Evolutionary conservation across 1,284 basidiomycete genomes (phyloP).

Genomic region (Dichomitus squalens): DNA sequence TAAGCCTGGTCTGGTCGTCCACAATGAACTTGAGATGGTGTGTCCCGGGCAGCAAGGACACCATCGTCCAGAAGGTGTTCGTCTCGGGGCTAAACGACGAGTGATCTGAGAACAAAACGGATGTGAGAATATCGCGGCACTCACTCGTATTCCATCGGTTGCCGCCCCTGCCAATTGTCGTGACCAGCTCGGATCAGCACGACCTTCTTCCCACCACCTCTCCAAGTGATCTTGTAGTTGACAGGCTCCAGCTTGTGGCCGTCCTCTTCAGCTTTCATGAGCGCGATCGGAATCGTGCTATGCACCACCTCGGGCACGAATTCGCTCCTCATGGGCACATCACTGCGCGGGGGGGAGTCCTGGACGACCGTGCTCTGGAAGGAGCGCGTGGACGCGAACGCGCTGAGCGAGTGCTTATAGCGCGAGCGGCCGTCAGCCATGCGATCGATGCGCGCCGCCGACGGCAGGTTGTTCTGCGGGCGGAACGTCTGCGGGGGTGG

Average conservation of each 20-base stretch:
- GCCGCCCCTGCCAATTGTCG: slow-evolving; percentile 70
- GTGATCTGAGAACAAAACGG: not conserved
- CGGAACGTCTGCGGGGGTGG: slow-evolving; percentile 36
- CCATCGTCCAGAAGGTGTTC: slow-evolving; percentile 46
- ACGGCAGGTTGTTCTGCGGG: slow-evolving; percentile 37
- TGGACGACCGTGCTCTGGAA: slow-evolving; percentile 37
- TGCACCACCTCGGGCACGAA: slow-evolving; percentile 60
- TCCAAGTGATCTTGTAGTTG: slow-evolving; percentile 63
- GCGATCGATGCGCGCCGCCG: slow-evolving; percentile 35
- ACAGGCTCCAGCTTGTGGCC: slow-evolving; percentile 41
- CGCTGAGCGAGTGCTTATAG: slow-evolving; percentile 39
- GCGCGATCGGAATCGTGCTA: slow-evolving; percentile 62
- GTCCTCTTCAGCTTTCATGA: slow-evolving; percentile 44
- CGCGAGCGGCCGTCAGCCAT: slow-evolving; percentile 25
- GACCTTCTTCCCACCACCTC: slow-evolving; percentile 61
- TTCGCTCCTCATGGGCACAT: slow-evolving; percentile 30
- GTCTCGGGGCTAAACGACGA: slow-evolving; percentile 34
- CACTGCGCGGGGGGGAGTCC: slow-evolving; percentile 33
- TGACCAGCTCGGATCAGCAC: slow-evolving; percentile 69
- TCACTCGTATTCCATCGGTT: slow-evolving; percentile 63
- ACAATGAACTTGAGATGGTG: slow-evolving; percentile 97
- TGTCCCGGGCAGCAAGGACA: slow-evolving; percentile 83
- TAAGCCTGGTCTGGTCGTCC: slow-evolving; percentile 84
- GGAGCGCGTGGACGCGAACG: slow-evolving; percentile 45
- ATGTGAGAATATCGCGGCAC: slow-evolving; percentile 29